phyloP scores from a whole-genome alignment of 495 filamentous ascomycete species.

The Neurospora africana region DNA sequence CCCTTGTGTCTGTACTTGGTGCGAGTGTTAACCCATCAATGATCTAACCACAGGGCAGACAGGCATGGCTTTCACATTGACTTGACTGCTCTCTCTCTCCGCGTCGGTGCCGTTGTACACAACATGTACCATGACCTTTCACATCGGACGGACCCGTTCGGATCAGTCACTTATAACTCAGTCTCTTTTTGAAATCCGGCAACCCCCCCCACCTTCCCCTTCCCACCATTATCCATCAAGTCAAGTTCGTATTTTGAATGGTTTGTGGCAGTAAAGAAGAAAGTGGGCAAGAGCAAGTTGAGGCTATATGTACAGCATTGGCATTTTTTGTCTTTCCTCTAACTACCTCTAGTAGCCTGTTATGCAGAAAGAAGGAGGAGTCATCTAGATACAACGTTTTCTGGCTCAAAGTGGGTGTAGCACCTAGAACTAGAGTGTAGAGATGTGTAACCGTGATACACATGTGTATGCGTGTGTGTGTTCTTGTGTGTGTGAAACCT shows the following conservation, averaged over 20 bases:
- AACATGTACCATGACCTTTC: background rate
- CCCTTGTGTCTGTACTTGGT: background rate
- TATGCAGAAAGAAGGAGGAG: background rate
- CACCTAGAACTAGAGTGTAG: background rate
- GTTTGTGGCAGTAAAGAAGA: no score
- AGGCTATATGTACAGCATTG: background rate
- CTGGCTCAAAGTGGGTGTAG: background rate
- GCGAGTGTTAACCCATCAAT: background rate
- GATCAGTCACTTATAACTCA: background rate
- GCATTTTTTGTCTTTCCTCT: background rate
- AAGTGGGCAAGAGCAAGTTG: background rate
- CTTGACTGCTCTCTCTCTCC: background rate
- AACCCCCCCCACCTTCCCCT: no score
- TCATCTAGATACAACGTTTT: background rate
- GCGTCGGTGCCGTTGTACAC: background rate
- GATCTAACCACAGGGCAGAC: background rate
- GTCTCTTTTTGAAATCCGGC: no score
- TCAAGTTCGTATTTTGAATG: no score
- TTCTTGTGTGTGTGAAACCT: background rate
- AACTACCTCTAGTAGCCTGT: background rate
- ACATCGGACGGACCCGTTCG: background rate
- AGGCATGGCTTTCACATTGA: background rate
- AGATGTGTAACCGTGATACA: background rate
- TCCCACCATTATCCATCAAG: no score
- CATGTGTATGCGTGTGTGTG: background rate